Conservation (phyloP, 2,329 filamentous ascomycete genomes). For the Fusarium tanahbumbuense region DNA sequence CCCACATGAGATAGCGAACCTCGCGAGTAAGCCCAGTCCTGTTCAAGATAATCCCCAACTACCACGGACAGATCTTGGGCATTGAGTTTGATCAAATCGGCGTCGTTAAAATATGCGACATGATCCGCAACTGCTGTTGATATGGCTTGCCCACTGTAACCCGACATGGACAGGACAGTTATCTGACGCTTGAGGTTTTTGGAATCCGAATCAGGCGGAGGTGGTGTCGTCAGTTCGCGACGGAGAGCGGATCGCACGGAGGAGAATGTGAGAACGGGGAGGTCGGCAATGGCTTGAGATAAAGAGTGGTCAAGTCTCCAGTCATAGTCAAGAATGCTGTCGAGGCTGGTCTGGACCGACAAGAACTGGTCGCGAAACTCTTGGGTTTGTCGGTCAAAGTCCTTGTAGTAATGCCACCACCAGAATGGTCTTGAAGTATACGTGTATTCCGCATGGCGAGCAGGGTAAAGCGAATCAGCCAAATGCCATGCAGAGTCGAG, state of each 20-base stretch:
- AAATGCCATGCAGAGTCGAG: constrained; percentile 54
- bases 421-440: constrained; percentile 54
- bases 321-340: constrained; percentile 47
- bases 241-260: constrained; percentile 46
- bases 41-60: constrained; percentile 75
- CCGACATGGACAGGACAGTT: constrained; percentile 53
- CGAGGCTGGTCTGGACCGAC: constrained; percentile 44
- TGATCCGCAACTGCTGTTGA: constrained; percentile 68
- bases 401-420: constrained; percentile 56
- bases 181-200: constrained; percentile 54
- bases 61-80: constrained; percentile 77
- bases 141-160: constrained; percentile 54
- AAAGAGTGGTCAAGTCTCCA: constrained; percentile 50
- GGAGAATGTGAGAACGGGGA: constrained; percentile 51
- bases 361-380: constrained; percentile 48
- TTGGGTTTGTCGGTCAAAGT: constrained; percentile 48
- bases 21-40: constrained; percentile 62
- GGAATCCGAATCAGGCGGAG: constrained; percentile 49
- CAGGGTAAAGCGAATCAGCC: constrained; percentile 51
- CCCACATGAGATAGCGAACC: constrained; percentile 66
- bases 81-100: constrained; percentile 75
- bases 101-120: constrained; percentile 69
- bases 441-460: constrained; percentile 49
- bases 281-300: constrained; percentile 51
- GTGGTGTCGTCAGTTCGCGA: constrained; percentile 46